Conservation (phyloP, 306 rosid genomes). For the Luffa aegyptiaca region DNA sequence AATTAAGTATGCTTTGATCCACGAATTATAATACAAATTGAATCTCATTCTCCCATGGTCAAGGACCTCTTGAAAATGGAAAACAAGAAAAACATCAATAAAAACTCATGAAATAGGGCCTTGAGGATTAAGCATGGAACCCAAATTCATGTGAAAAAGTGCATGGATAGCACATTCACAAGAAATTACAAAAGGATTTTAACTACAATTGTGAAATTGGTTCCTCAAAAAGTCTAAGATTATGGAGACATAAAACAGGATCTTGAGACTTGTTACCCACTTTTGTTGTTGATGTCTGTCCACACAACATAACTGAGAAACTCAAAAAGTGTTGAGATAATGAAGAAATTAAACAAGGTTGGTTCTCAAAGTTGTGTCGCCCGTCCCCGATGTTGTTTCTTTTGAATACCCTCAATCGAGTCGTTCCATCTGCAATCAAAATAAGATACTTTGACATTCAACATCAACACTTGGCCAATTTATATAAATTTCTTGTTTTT, state of each 20-base stretch:
- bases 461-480: not conserved
- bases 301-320: not conserved
- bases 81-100: no score
- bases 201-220: not conserved
- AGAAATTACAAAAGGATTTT: not conserved
- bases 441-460: not conserved
- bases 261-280: not conserved
- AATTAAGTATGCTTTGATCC: no score
- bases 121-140: no score
- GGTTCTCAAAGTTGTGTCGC: not conserved
- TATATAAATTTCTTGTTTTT: not conserved
- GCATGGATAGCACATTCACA: not conserved
- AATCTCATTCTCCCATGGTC: no score
- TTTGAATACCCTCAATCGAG: constrained; percentile 43
- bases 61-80: not conserved
- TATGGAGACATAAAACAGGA: not conserved
- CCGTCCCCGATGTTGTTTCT: not conserved
- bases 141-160: not conserved
- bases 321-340: not conserved
- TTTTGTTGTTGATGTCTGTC: not conserved
- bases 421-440: constrained; percentile 53
- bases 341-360: not conserved
- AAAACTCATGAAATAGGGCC: not conserved
- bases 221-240: not conserved
- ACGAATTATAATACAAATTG: no score